These are phyloP conservation scores for Trichoderma harzianum DNA, from an alignment of 2,329 filamentous ascomycete species.

Conservation along the genomic window DNA sequence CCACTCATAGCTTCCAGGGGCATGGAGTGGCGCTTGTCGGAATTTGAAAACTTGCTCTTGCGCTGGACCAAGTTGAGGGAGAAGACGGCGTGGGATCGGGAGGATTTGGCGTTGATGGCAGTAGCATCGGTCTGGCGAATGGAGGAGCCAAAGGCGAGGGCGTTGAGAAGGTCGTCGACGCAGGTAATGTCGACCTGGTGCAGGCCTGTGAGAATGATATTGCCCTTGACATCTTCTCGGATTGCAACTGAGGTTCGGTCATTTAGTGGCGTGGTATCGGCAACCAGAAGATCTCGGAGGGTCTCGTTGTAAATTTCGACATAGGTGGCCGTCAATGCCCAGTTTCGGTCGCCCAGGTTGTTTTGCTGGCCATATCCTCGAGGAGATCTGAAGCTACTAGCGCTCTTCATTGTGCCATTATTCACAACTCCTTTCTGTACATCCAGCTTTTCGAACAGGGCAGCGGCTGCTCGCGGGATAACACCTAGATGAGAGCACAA, in stretches of 20 bases:
- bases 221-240: slow-evolving; percentile 88
- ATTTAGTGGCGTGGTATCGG: slow-evolving; percentile 63
- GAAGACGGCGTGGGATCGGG: slow-evolving; percentile 95
- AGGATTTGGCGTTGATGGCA: slow-evolving; percentile 95
- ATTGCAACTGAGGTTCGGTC: slow-evolving; percentile 84
- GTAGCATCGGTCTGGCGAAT: slow-evolving; percentile 97
- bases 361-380: slow-evolving; percentile 58
- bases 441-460: slow-evolving; percentile 84
- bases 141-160: slow-evolving; percentile 85
- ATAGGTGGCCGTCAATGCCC: slow-evolving; percentile 91
- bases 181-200: slow-evolving; percentile 86
- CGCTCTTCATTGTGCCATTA: slow-evolving; percentile 47
- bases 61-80: slow-evolving; percentile 90
- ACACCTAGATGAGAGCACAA: slow-evolving; percentile 59
- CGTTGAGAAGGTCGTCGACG: slow-evolving; percentile 83
- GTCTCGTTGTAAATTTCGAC: slow-evolving; percentile 98
- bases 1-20: slow-evolving; percentile 76
- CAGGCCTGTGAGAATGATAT: slow-evolving; percentile 88
- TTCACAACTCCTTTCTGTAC: slow-evolving; percentile 49
- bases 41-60: slow-evolving; percentile 58
- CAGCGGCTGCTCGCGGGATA: slow-evolving; percentile 84
- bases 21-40: slow-evolving; percentile 83
- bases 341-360: slow-evolving; percentile 67
- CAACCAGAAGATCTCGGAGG: slow-evolving; percentile 80
- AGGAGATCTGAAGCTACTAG: slow-evolving; percentile 66